These are phyloP conservation scores for Pugionium cornutum DNA, from an alignment of 345 rosid species.

Conservation along the genomic window DNA sequence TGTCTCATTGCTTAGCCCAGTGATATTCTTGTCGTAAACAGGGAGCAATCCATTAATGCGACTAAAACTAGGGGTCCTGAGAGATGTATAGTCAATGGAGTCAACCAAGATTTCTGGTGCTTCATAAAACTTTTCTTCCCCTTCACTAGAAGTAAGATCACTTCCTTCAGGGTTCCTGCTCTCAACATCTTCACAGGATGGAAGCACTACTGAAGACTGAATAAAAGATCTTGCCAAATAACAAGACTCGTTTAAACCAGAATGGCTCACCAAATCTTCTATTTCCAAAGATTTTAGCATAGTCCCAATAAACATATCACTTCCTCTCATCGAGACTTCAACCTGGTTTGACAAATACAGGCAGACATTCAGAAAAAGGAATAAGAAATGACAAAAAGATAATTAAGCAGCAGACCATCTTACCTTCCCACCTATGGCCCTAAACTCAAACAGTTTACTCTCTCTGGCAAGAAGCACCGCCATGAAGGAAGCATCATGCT, in stretches of 20 bases:
- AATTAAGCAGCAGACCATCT: conserved; percentile 23
- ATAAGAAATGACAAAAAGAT: conserved; percentile 24
- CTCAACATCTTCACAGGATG: conserved; percentile 46
- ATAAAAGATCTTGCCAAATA: conserved; percentile 90
- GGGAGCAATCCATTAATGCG: conserved; percentile 81
- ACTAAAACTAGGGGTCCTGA: conserved; percentile 74
- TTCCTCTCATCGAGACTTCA: conserved; percentile 75
- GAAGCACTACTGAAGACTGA: conserved; percentile 49
- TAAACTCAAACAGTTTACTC: conserved; percentile 68
- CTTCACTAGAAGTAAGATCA: conserved; percentile 61
- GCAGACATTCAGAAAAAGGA: conserved; percentile 31
- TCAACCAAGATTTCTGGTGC: conserved; percentile 85
- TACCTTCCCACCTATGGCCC: conserved; percentile 98
- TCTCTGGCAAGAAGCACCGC: conserved; percentile 82
- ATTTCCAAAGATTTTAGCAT: conserved; percentile 88
- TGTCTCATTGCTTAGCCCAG: conserved; percentile 46
- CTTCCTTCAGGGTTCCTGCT: conserved; percentile 41
- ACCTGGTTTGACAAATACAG: conserved; percentile 55
- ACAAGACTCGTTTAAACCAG: conserved; percentile 51
- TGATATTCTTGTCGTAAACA: conserved; percentile 40
- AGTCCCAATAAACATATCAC: conserved; percentile 83
- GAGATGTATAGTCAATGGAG: conserved; percentile 47
- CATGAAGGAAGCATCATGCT: conserved; percentile 63
- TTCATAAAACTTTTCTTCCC: conserved; percentile 89
- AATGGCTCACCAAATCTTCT: conserved; percentile 79